Conservation (phyloP, 1,284 basidiomycete species). For the Mycena citricolor region DNA sequence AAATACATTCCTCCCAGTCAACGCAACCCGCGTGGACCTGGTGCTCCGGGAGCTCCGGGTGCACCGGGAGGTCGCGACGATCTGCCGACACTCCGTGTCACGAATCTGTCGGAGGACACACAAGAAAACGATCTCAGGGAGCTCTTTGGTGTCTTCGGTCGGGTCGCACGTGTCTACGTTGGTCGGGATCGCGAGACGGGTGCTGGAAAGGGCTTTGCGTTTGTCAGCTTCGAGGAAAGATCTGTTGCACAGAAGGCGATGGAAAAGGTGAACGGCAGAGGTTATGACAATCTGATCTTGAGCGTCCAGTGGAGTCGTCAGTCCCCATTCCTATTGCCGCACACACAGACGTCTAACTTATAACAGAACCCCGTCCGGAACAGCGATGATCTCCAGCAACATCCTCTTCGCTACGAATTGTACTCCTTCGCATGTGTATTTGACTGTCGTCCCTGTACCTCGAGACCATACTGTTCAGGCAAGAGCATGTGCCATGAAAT, state of each 20-base stretch:
- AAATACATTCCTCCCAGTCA: slow-evolving; percentile 95
- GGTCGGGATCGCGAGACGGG: slow-evolving; percentile 96
- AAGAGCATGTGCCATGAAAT: too few relatives aligned
- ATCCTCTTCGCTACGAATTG: too few relatives aligned
- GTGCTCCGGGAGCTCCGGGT: slow-evolving; percentile 59
- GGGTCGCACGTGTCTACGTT: slow-evolving; percentile 89
- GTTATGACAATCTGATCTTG: slow-evolving; percentile 87
- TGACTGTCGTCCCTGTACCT: too few relatives aligned
- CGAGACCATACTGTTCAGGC: too few relatives aligned
- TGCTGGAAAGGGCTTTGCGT: slow-evolving; percentile 93
- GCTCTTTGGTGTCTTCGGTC: slow-evolving; percentile 83
- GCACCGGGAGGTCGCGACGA: slow-evolving; percentile 74
- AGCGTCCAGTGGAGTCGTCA: slow-evolving; percentile 87
- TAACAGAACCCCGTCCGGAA: slow-evolving; percentile 42
- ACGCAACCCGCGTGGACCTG: slow-evolving; percentile 64
- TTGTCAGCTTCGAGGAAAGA: slow-evolving; percentile 90
- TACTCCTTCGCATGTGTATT: too few relatives aligned
- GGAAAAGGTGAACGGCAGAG: slow-evolving; percentile 90
- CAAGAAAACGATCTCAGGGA: slow-evolving; percentile 94
- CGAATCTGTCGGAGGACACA: slow-evolving; percentile 95
- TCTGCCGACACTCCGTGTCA: slow-evolving; percentile 94
- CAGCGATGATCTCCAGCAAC: too few relatives aligned
- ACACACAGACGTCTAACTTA: background rate
- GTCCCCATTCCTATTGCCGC: slow-evolving; percentile 30
- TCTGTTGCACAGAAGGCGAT: slow-evolving; percentile 84